Evolutionary conservation across 2,329 filamentous ascomycete species (phyloP), one percentile per base, ranked within the genome.

Genomic region (Mariannaea elegans): DNA sequence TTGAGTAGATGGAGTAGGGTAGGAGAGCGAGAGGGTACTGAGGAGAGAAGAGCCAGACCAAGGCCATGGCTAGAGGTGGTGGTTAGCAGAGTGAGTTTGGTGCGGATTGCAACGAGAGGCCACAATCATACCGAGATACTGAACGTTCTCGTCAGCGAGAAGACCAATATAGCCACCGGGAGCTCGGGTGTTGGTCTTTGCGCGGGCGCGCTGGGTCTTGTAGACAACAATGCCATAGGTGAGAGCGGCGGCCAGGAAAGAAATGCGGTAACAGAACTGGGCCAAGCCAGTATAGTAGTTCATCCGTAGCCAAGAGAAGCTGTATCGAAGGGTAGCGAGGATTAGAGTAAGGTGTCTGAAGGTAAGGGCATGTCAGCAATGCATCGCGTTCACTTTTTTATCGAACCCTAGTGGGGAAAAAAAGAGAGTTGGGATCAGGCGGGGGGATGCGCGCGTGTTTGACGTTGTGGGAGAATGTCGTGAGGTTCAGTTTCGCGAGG

Each of bases 211-310:
- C 82, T 94, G 92, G 59, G 93, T 94, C 87, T 99, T 99, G 85
- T 97, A 98, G 63, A 99, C 94, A 48, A 99, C 95, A 68, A 99
- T 98, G 67, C 95, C 94, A 78, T 99, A 99, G 10, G 95, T 98
- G 48, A 88, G 87, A 46, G 93, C 93, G 6, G 95, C 95, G 3
- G 94, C 90, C 69, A 97, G 68, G 77, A 99, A 99, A 58, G 94
- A 92, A 54, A 90, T 87, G 72, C 95, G 94, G 82, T 99, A 99
- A 57, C 90, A 90, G 77, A 95, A 89, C 67, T 87, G 84, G 46
- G 94, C 94, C 82, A 88, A 87, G 74, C 86, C 80, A 58, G 88
- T 89, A 76, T 90, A 90, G 77, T 88, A 93, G 84, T 97, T 96
- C 84, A 98, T 91, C 72, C 90, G 90, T 59, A 97, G 79, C 82